These are phyloP conservation scores for Fusarium subglutinans DNA, from an alignment of 2,329 filamentous ascomycete species.

Conservation along the genomic window DNA sequence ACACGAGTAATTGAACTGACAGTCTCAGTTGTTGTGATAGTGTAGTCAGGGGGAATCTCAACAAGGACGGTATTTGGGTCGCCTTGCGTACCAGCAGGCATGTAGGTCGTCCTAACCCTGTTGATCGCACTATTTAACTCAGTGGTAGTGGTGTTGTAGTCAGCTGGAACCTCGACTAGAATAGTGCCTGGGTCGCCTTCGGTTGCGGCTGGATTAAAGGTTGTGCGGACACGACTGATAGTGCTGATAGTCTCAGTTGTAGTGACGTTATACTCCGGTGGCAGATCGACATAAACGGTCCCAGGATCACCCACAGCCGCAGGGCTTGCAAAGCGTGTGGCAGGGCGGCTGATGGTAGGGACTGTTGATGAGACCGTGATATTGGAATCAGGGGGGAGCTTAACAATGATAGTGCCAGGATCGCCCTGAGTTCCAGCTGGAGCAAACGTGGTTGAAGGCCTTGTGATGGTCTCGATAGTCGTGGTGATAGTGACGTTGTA, in stretches of 20 bases:
- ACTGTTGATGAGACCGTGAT: neutral
- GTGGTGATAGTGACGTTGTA: conserved; percentile 13
- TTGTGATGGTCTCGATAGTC: conserved; percentile 4
- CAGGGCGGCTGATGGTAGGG: neutral
- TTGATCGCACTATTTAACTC: neutral
- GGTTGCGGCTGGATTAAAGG: conserved; percentile 3
- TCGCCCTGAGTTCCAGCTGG: conserved; percentile 7
- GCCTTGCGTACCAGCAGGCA: neutral
- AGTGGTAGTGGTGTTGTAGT: conserved; percentile 13
- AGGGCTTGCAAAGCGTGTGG: conserved; percentile 2
- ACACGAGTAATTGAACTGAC: neutral
- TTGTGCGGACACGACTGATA: conserved; percentile 1
- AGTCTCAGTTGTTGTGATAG: neutral
- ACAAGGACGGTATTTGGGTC: conserved; percentile 5
- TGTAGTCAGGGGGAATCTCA: conserved; percentile 4
- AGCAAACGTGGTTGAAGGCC: conserved; percentile 1
- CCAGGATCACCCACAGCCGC: conserved; percentile 3
- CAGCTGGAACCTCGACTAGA: neutral
- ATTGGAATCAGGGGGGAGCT: conserved; percentile 12
- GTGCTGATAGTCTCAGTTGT: conserved; percentile 4
- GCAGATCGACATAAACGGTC: neutral
- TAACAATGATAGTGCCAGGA: conserved; percentile 11
- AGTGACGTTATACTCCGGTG: conserved; percentile 2
- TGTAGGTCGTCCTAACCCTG: neutral
- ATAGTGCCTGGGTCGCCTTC: conserved; percentile 14